Evolutionary conservation across 495 filamentous ascomycete species (phyloP).

Genomic region (Neurospora sp.): DNA sequence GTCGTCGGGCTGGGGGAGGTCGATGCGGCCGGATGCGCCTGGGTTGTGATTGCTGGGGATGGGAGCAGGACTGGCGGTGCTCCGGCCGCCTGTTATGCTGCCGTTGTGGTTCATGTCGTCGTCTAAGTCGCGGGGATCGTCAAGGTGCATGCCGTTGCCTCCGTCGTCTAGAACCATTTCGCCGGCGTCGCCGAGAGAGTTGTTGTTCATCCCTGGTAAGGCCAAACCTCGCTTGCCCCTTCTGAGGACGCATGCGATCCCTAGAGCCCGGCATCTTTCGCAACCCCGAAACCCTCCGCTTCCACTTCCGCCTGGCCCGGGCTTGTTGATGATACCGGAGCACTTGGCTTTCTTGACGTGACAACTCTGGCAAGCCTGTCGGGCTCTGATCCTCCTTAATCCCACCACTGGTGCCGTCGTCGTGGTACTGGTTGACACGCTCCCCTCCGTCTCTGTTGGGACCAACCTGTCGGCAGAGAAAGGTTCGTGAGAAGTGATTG

Average conservation of each 20-base stretch:
- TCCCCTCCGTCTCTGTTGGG: neutral
- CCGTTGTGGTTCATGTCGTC: constrained; percentile 7
- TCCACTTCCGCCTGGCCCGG: neutral
- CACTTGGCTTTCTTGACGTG: constrained; percentile 40
- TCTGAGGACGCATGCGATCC: constrained; percentile 39
- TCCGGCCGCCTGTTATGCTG: constrained; percentile 5
- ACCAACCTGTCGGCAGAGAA: neutral
- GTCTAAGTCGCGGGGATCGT: constrained; percentile 2
- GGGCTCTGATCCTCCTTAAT: constrained; percentile 20
- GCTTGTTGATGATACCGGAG: constrained; percentile 34
- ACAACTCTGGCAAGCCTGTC: constrained; percentile 39
- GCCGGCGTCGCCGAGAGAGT: neutral
- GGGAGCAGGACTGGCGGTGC: neutral
- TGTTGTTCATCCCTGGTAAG: neutral
- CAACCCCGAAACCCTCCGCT: constrained; percentile 11
- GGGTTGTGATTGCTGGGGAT: constrained; percentile 11
- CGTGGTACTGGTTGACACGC: constrained; percentile 18
- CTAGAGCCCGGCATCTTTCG: constrained; percentile 35
- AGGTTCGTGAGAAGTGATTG: neutral
- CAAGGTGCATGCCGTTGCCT: constrained; percentile 2
- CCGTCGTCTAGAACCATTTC: neutral
- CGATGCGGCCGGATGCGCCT: neutral
- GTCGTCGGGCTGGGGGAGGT: constrained; percentile 25
- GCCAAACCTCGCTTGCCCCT: constrained; percentile 33
- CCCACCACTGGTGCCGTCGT: constrained; percentile 3